A percentile compares a stretch with the other conserved stretches of the same genome.
Conservation (phyloP, 2,329 filamentous ascomycete genomes). For the Phialocephala subalpina region DNA sequence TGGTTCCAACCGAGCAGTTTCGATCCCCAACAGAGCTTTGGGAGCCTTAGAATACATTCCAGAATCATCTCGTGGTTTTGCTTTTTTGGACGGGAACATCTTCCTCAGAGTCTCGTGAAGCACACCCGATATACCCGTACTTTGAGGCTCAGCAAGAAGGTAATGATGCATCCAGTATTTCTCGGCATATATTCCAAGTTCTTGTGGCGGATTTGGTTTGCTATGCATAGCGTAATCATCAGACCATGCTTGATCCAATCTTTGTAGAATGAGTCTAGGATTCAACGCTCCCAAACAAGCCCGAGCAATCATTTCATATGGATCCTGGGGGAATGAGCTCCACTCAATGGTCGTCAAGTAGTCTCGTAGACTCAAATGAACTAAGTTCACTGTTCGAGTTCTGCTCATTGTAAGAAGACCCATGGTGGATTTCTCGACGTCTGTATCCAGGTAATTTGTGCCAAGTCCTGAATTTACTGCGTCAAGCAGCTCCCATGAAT, state of each 20-base stretch:
- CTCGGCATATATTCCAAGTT: conserved; percentile 11
- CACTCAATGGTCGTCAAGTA: neutral
- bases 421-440: conserved; percentile 14
- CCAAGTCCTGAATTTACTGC: conserved; percentile 17
- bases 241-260: conserved; percentile 9
- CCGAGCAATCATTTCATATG: conserved; percentile 9
- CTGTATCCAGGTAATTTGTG: conserved; percentile 10
- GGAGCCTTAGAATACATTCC: too few relatives aligned
- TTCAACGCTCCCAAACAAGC: conserved; percentile 12
- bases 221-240: conserved; percentile 2
- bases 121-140: too few relatives aligned
- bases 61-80: too few relatives aligned
- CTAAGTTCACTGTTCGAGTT: conserved; percentile 14
- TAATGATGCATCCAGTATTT: too few relatives aligned
- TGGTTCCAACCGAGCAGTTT: too few relatives aligned
- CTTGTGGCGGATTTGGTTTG: conserved; percentile 6
- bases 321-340: neutral
- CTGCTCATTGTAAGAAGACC: conserved; percentile 15
- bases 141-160: too few relatives aligned
- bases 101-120: too few relatives aligned
- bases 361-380: conserved; percentile 13
- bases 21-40: too few relatives aligned
- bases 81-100: too few relatives aligned
- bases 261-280: conserved; percentile 13
- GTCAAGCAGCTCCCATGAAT: conserved; percentile 14